phyloP scores from a whole-genome alignment of 768 basidiomycete genomes.

The Xerocomellus amylosporus region DNA sequence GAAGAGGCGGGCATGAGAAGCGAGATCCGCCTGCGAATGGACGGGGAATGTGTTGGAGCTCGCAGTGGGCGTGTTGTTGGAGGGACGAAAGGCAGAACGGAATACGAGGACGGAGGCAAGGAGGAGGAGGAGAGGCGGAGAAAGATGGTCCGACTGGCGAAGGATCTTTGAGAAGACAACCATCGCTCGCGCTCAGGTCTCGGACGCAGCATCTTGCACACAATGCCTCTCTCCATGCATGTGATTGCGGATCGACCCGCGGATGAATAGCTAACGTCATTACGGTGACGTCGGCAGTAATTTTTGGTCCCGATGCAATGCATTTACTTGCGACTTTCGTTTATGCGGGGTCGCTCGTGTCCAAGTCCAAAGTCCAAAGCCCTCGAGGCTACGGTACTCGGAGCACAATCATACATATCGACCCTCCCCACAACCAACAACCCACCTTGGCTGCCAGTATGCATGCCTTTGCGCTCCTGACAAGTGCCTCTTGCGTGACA shows the following conservation, averaged over 20 bases:
- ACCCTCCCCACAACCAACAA: not conserved
- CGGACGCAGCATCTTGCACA: not conserved
- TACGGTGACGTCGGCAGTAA: too few species aligned
- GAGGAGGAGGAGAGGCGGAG: constrained; percentile 40
- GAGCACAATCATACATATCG: constrained; percentile 1
- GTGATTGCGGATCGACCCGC: constrained; percentile 8
- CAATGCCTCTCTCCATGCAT: not conserved
- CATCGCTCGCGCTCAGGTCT: constrained; percentile 8
- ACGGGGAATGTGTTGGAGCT: constrained; percentile 66
- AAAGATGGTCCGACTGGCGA: constrained; percentile 9
- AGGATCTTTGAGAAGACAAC: constrained; percentile 15
- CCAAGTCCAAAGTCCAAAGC: too few species aligned
- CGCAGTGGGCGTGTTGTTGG: constrained; percentile 42
- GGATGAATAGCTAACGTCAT: too few species aligned
- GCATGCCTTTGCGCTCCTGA: constrained; percentile 35
- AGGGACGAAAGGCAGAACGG: constrained; percentile 39
- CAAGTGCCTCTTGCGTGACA: constrained; percentile 19
- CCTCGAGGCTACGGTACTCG: too few species aligned
- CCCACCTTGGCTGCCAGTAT: constrained; percentile 36
- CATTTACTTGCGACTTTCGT: too few species aligned
- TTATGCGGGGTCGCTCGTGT: too few species aligned
- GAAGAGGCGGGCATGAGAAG: constrained; percentile 55
- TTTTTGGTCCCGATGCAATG: too few species aligned
- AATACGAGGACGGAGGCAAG: constrained; percentile 49
- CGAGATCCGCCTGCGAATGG: constrained; percentile 47